These are phyloP conservation scores for Russula ochroleuca DNA, from an alignment of 768 basidiomycete genomes.

Conservation along the genomic window DNA sequence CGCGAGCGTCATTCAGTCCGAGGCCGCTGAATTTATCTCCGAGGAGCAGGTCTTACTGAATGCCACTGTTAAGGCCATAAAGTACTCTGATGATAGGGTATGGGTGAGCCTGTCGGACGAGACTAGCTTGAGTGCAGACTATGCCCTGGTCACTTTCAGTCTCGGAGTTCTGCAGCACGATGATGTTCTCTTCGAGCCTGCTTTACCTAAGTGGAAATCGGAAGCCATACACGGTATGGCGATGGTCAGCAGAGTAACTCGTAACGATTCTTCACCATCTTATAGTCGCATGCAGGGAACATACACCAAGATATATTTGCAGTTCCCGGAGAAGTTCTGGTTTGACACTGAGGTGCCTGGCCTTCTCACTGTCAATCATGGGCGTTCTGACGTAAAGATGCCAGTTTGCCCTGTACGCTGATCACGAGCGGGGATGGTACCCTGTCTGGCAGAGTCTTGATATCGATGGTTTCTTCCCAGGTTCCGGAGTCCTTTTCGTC, in stretches of 20 bases:
- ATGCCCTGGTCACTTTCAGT: constrained; percentile 65
- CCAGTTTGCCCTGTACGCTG: constrained; percentile 56
- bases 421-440: constrained; percentile 54
- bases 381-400: constrained; percentile 8
- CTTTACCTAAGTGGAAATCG: constrained; percentile 55
- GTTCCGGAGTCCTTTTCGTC: constrained; percentile 53
- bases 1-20: constrained; percentile 50
- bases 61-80: constrained; percentile 46
- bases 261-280: not conserved
- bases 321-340: constrained; percentile 61
- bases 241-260: constrained; percentile 42
- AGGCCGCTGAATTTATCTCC: constrained; percentile 53
- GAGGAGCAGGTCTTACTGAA: constrained; percentile 46
- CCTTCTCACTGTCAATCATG: not conserved
- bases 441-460: constrained; percentile 68
- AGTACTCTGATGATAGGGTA: constrained; percentile 45
- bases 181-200: constrained; percentile 54
- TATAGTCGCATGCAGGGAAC: constrained; percentile 38
- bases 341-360: constrained; percentile 42
- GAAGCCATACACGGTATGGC: constrained; percentile 60
- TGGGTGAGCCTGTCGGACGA: constrained; percentile 46
- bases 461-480: constrained; percentile 52
- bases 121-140: constrained; percentile 45
- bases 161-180: constrained; percentile 63
- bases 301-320: constrained; percentile 66